Base-by-base conservation (phyloP, 2,329 filamentous ascomycete genomes). In the Microcera coccophila region DNA sequence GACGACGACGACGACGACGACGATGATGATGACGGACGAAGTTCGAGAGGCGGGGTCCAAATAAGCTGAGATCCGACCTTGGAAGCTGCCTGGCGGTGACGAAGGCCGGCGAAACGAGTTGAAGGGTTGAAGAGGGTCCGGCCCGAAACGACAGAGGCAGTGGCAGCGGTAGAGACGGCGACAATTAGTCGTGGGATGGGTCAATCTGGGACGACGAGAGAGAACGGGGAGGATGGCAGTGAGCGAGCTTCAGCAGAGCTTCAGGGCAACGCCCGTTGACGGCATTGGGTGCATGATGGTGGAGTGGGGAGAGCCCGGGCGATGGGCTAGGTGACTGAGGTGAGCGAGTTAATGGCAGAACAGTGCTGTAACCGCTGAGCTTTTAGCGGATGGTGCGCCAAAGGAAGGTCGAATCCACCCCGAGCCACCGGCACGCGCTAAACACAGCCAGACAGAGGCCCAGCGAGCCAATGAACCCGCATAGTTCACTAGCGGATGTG, bases 31-130 rank as follows among this genome's bases (percentile, higher is more conserved):
- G 33, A 33, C 15, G 26, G 29, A 14, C 31, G 44, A 51, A 43
- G 44, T 53, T 44, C 33, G 37, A 39, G 41, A 55, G 57, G 55
- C 55, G 55, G 55, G 55, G 55, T 58, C 51, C 42, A 38, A 42
- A 33, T 7, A 26, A 26, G 22, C 22, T 26, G 22, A 12, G 12
- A 7, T 12, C 22, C 22, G 22, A 26, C 12, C 22, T 12, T 48
- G 41, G 45, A 47, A 48, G 45, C 36, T 46, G 31, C 46, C 49
- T 46, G 42, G 54, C 49, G 55, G 55, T 58, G 55, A 58, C 55
- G 55, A 55, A 58, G 58, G 7, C 22, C 22, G 12, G 7, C 7
- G 39, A 44, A 22, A 41, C 40, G 37, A 31, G 32, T 19, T 21
- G 24, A 32, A 36, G 42, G 42, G 24, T n/a, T 31, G 36, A 21